Conservation (phyloP, 768 basidiomycete genomes). For the Auricularia auricula-judae region DNA sequence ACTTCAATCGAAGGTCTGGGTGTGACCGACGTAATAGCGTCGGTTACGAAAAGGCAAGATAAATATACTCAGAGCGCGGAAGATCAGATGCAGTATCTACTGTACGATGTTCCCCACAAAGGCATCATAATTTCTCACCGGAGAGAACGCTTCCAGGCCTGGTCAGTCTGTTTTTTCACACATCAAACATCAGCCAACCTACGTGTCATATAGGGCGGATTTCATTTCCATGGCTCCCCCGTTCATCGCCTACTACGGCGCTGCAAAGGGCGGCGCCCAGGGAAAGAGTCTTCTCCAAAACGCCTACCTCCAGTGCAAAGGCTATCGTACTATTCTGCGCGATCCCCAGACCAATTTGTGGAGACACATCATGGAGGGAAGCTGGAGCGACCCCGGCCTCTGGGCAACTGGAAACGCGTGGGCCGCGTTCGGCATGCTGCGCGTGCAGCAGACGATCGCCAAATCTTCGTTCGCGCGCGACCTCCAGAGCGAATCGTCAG, state of each 20-base stretch:
- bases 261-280: slow-evolving; percentile 17
- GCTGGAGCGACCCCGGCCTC: slow-evolving; percentile 7
- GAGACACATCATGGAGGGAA: slow-evolving; percentile 17
- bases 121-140: slow-evolving; percentile 11
- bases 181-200: slow-evolving; percentile 9
- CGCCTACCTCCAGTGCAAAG: slow-evolving; percentile 16
- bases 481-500: slow-evolving; percentile 20
- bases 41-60: slow-evolving; percentile 6
- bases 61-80: slow-evolving; percentile 9
- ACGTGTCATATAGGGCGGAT: slow-evolving; percentile 8
- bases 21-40: slow-evolving; percentile 8
- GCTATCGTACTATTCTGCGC: slow-evolving; percentile 16
- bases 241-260: slow-evolving; percentile 23
- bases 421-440: slow-evolving; percentile 30
- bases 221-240: slow-evolving; percentile 23
- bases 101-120: slow-evolving; percentile 6
- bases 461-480: slow-evolving; percentile 15
- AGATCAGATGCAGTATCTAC: slow-evolving; percentile 14
- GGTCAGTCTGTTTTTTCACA: slow-evolving; percentile 1
- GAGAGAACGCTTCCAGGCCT: not conserved
- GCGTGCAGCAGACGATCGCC: slow-evolving; percentile 28
- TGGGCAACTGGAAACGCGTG: slow-evolving; percentile 21
- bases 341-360: slow-evolving; percentile 10
- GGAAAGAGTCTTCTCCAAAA: slow-evolving; percentile 9
- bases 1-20: slow-evolving; percentile 3